Conservation (phyloP, 2,329 filamentous ascomycete genomes). For the Aureobasidium sp. region DNA sequence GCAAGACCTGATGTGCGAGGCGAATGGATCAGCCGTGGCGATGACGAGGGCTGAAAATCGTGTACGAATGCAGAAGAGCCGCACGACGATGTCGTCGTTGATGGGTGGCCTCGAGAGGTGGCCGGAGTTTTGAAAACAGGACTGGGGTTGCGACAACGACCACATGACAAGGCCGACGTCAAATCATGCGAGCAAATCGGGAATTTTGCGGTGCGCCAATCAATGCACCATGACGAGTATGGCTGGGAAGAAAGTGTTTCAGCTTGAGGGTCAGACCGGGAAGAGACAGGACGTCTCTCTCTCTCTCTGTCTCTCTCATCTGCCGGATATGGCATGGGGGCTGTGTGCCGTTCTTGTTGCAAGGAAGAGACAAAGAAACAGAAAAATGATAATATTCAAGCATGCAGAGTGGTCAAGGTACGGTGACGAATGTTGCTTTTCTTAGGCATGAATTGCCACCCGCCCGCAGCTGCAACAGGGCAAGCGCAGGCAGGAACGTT, state of each 20-base stretch:
- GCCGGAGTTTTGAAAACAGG: not conserved
- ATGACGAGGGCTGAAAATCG: not conserved
- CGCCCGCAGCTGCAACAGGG: slow-evolving; percentile 1
- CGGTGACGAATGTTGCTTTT: not conserved
- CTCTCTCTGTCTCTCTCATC: not conserved
- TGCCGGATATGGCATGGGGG: not conserved
- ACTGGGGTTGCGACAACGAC: not conserved
- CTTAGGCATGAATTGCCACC: slow-evolving; percentile 3
- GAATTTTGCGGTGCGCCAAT: slow-evolving; percentile 4
- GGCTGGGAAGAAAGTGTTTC: slow-evolving; percentile 10
- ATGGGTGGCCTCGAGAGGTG: not conserved
- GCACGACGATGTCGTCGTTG: not conserved
- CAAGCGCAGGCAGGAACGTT: slow-evolving; percentile 4
- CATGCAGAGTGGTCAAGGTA: not conserved
- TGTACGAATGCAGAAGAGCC: not conserved
- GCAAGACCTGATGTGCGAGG: not conserved
- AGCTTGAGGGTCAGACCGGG: not conserved
- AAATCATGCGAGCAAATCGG: not conserved
- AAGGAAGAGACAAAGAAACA: not conserved
- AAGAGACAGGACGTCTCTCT: not conserved
- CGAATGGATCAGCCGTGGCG: not conserved
- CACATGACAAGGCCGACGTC: not conserved
- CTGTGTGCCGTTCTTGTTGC: not conserved
- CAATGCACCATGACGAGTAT: slow-evolving; percentile 4
- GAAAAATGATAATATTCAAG: not conserved